Base-by-base conservation (phyloP, 371 early-diverging fungal genomes). In the Mucor saturninus region DNA sequence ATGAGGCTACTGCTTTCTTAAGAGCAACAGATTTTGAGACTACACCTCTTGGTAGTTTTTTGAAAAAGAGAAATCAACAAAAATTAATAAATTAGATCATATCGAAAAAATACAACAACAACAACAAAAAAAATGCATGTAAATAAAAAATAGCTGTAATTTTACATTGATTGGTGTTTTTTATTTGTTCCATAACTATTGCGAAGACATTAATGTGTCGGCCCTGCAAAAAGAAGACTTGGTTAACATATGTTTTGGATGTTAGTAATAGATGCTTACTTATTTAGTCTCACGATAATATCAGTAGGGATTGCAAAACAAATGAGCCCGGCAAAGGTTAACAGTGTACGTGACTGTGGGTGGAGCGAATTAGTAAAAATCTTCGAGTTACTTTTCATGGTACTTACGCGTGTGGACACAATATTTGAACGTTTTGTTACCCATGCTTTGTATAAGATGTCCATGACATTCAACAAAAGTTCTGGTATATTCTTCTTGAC, bases 301-400 rank as follows among this genome's bases (percentile, higher is more conserved):
- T 94, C 95, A 3, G 84, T 81, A 5, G 95, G 91, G 73, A 95
- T 91, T 28, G 90, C 79, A 75, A 92, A 91, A 72, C 91, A 91
- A 58, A 95, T 83, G 62, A 87, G 81, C 9, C 95, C 94, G 1
- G 91, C 87, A 84, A 93, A 94, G 46, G 89, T 82, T 68, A 92
- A 84, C 13, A 96, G 52, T 5, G 87, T 83, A 43, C 89, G 85
- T 9, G 88, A 86, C 43, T 76, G 21, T 2, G 26, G 26, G 21
- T 21, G 21, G 21, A 21, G 21, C 21, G 21, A 21, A 21, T 21
- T 21, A 42, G 43, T 42, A 42, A 42, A 14, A 42, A 21, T 21
- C 21, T 21, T 21, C 21, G 21, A 21, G 21, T 21, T 8, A 35
- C 35, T 42, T 42, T n/a, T 42, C 10, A 21, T 42, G 43, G 43